Conservation (phyloP, 2,329 filamentous ascomycete genomes). For the Myrmaecium sp. region DNA sequence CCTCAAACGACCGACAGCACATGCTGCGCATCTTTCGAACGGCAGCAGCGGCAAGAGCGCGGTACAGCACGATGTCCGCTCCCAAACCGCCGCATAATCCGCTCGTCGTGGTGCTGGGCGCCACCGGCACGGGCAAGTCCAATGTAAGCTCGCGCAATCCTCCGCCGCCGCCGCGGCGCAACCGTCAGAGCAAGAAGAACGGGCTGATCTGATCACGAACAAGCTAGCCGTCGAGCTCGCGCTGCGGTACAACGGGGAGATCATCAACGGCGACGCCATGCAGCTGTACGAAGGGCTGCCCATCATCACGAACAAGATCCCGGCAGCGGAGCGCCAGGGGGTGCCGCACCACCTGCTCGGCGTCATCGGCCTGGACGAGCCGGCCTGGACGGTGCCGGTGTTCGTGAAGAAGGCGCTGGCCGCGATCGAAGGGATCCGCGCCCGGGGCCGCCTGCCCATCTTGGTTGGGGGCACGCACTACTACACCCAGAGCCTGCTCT, state of each 20-base stretch:
- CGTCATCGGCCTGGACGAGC: conserved; percentile 55
- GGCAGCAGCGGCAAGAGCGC: too few species aligned
- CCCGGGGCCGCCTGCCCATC: conserved; percentile 66
- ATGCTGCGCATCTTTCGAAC: too few species aligned
- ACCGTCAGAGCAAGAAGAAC: too few species aligned
- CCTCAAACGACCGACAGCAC: too few species aligned
- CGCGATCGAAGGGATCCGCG: conserved; percentile 61
- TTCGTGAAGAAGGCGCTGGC: conserved; percentile 55
- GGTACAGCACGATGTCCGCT: too few species aligned
- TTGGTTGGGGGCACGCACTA: conserved; percentile 92
- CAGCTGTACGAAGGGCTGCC: conserved; percentile 87
- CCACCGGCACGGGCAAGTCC: conserved; percentile 87
- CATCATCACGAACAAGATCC: conserved; percentile 90
- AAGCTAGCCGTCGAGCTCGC: conserved; percentile 85
- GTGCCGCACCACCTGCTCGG: conserved; percentile 81
- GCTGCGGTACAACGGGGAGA: conserved; percentile 66
- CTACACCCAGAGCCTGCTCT: conserved; percentile 78
- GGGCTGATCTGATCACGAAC: conserved; percentile 20
- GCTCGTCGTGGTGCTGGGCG: conserved; percentile 67
- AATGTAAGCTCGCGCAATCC: conserved; percentile 40
- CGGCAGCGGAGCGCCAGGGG: conserved; percentile 53
- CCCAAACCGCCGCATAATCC: conserved; percentile 25
- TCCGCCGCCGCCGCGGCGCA: too few species aligned
- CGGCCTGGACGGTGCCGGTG: conserved; percentile 66
- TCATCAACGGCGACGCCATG: conserved; percentile 97